These are phyloP conservation scores for Wickerhamiella allomyrinae DNA, from an alignment of 805 yeast genomes.

Conservation along the genomic window DNA sequence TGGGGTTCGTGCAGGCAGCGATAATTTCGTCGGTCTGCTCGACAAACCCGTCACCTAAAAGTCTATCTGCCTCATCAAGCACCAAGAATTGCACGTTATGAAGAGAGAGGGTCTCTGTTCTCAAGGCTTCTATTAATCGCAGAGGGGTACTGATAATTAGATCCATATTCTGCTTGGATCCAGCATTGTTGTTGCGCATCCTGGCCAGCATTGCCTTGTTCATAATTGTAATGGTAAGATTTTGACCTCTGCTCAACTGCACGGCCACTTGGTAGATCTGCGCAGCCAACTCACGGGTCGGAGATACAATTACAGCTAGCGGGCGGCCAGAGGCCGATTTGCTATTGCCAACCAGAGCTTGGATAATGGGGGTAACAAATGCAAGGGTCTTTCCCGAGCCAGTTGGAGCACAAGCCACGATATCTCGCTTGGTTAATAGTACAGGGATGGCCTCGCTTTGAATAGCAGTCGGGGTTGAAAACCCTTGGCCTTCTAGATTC, in stretches of 20 bases:
- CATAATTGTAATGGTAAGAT: slow-evolving; percentile 46
- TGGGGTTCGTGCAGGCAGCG: slow-evolving; percentile 32
- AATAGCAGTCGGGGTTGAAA: slow-evolving; percentile 80
- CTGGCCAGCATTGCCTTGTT: slow-evolving; percentile 57
- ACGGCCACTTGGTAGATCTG: slow-evolving; percentile 66
- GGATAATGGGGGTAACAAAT: slow-evolving; percentile 70
- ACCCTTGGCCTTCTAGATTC: slow-evolving; percentile 55
- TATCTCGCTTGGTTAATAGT: slow-evolving; percentile 52
- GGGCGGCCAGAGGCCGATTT: slow-evolving; percentile 18
- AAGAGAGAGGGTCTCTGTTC: slow-evolving; percentile 45
- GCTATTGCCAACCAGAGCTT: slow-evolving; percentile 25
- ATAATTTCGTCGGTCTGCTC: slow-evolving; percentile 83
- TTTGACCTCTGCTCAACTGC: slow-evolving; percentile 40
- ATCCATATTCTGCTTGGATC: slow-evolving; percentile 54
- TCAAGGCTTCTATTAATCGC: slow-evolving; percentile 66
- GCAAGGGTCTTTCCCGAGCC: slow-evolving; percentile 97
- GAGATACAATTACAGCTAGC: slow-evolving; percentile 72
- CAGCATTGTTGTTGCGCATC: slow-evolving; percentile 40
- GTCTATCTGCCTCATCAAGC: slow-evolving; percentile 91
- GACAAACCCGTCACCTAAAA: slow-evolving; percentile 75
- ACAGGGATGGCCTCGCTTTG: slow-evolving; percentile 84
- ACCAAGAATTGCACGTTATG: slow-evolving; percentile 57
- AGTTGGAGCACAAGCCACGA: slow-evolving; percentile 92
- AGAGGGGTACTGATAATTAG: slow-evolving; percentile 78
- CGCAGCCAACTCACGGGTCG: slow-evolving; percentile 84